phyloP scores from a whole-genome alignment of 495 filamentous ascomycete species.

The Penicillium cosmopolitanum region DNA sequence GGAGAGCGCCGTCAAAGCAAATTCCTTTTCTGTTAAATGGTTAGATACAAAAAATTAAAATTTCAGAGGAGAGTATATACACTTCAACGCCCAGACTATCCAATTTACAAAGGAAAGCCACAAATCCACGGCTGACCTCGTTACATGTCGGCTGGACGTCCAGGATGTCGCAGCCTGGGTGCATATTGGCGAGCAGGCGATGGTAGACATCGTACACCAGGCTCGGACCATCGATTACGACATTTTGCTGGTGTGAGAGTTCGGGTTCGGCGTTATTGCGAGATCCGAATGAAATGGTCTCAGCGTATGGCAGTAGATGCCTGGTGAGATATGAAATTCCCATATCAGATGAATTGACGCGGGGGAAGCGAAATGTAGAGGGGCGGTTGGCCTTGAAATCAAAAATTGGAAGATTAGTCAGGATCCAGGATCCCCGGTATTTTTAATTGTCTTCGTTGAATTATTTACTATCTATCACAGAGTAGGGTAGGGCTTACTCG shows the following conservation, averaged over 20 bases:
- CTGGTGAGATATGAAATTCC: constrained; percentile 68
- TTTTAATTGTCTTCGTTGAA: no score
- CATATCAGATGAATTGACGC: constrained; percentile 50
- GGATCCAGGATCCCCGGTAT: no score
- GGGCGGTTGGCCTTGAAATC: background rate
- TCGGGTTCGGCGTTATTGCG: constrained; percentile 5
- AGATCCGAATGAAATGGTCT: constrained; percentile 44
- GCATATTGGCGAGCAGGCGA: constrained; percentile 48
- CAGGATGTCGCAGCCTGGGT: constrained; percentile 38
- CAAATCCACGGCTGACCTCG: constrained; percentile 58
- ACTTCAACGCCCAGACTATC: constrained; percentile 54
- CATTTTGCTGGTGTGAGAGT: constrained; percentile 25
- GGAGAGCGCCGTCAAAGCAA: constrained; percentile 80
- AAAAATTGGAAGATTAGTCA: no score
- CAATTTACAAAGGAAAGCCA: constrained; percentile 64
- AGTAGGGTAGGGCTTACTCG: no score
- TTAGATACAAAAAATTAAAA: background rate
- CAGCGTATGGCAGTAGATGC: constrained; percentile 61
- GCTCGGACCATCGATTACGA: constrained; percentile 77
- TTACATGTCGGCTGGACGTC: constrained; percentile 64
- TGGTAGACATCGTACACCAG: constrained; percentile 72
- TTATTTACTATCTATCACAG: no score
- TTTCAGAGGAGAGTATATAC: constrained; percentile 42
- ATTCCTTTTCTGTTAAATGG: constrained; percentile 48
- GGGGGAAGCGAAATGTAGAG: background rate